Base-by-base conservation (phyloP, 2,329 filamentous ascomycete genomes). In the Aspergillus latus region DNA sequence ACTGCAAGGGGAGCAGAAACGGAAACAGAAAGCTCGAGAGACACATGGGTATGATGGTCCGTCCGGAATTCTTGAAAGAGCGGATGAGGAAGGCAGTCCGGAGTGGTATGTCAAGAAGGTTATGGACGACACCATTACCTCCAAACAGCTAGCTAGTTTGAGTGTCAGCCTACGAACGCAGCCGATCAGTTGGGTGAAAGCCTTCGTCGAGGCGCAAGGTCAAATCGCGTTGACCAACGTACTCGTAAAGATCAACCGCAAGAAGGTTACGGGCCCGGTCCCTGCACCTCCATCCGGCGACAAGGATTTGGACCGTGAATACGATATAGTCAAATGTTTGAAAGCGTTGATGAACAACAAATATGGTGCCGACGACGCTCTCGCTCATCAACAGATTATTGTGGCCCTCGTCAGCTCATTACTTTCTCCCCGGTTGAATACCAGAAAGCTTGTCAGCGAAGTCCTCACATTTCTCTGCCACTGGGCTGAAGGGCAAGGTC, bases 291-390 rank as follows among this genome's bases (percentile, higher is more conserved):
- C 80, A 29, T 75, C 77, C 73, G 83, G 78, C 56, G 91, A 96
- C 66, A 91, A 89, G 72, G 90, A 93, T 68, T 80, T 94, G 49
- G 92, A 97, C 69, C 86, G 89, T 64, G 92, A 96, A 76, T 97
- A 97, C 72, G 94, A 97, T 70, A 96, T 99, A 61, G 86, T 96
- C 71, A 99, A 99, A 77, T 97, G 94, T 77, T 77, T 99, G 57
- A 97, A 97, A 79, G 92, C 92, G 32, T 77, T 97, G 56, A 96
- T 97, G 89, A 99, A 99, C 84, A 99, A 97, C 83, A 97, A 96
- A 73, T 97, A 96, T 72, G 94, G 94, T 59, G 94, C 94, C 59
- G 94, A 99, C 71, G 92, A 99, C 81, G 94, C 94, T 15, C 80
- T 99, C 56, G 81, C 85, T 59, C 92, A 97, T 70, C 89, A 94